These are phyloP conservation scores for Aspergillus avenaceus DNA, from an alignment of 495 filamentous ascomycete genomes.

Conservation along the genomic window DNA sequence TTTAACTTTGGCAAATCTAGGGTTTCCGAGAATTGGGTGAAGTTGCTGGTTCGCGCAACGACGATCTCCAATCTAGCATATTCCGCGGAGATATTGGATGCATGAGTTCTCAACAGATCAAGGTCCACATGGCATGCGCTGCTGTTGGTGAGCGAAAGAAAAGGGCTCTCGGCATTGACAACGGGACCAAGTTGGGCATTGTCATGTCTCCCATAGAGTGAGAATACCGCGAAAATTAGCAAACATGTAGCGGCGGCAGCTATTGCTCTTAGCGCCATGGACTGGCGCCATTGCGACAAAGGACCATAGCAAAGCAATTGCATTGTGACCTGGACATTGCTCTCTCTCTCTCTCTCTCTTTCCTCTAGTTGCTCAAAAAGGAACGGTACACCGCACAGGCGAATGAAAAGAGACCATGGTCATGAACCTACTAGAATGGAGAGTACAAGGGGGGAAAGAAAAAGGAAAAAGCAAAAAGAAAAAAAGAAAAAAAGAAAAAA, in stretches of 20 bases:
- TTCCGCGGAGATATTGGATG: conserved; percentile 7
- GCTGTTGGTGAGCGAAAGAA: neutral
- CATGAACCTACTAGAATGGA: too few species aligned
- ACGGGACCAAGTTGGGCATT: neutral
- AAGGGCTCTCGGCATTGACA: neutral
- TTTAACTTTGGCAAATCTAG: conserved; percentile 8
- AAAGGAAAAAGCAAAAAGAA: too few species aligned
- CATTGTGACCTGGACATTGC: conserved; percentile 1
- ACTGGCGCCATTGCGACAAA: conserved; percentile 2
- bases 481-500: too few species aligned
- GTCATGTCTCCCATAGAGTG: neutral
- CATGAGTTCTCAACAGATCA: conserved; percentile 12
- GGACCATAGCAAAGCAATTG: neutral
- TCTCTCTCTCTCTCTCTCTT: neutral
- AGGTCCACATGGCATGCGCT: conserved; percentile 15
- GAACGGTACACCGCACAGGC: too few species aligned
- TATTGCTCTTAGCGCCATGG: neutral
- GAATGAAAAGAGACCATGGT: too few species aligned
- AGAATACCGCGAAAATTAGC: neutral
- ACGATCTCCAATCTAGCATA: conserved; percentile 18
- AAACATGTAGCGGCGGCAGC: neutral
- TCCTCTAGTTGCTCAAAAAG: too few species aligned
- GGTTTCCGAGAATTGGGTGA: conserved; percentile 12
- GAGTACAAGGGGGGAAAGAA: too few species aligned
- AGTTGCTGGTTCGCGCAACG: conserved; percentile 14